phyloP scores from a whole-genome alignment of 2,329 filamentous ascomycete genomes.

The Fusarium armeniacum region DNA sequence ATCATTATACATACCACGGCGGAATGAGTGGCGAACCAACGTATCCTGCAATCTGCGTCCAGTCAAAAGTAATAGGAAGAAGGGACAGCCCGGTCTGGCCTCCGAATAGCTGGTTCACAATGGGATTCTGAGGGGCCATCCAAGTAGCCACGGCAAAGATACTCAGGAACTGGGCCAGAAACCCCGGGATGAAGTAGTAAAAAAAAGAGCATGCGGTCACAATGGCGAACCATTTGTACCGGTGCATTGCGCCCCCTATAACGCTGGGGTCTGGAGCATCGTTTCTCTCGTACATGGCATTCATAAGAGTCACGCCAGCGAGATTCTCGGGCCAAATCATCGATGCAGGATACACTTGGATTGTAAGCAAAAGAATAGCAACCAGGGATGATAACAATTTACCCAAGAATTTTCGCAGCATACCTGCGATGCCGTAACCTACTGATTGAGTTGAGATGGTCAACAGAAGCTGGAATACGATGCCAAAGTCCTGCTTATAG shows the following conservation, averaged over 20 bases:
- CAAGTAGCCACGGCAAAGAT: conserved; percentile 80
- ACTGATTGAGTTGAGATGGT: conserved; percentile 77
- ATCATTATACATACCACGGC: conserved; percentile 66
- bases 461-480: conserved; percentile 75
- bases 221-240: conserved; percentile 74
- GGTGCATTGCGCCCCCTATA: conserved; percentile 74
- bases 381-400: conserved; percentile 32
- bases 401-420: conserved; percentile 75
- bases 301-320: conserved; percentile 76
- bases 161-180: conserved; percentile 76
- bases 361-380: conserved; percentile 8
- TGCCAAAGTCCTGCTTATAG: conserved; percentile 78
- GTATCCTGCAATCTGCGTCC: conserved; percentile 79
- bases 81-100: conserved; percentile 76
- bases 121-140: conserved; percentile 75
- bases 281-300: conserved; percentile 77
- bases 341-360: conserved; percentile 71
- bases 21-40: conserved; percentile 77
- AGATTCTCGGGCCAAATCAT: conserved; percentile 83
- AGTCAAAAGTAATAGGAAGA: conserved; percentile 81
- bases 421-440: conserved; percentile 77
- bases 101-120: conserved; percentile 81
- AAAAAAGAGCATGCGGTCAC: conserved; percentile 70
- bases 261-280: conserved; percentile 64
- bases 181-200: conserved; percentile 79